A percentile compares a stretch with the other conserved stretches of the same genome.
phyloP scores from a whole-genome alignment of 148 eudicot genomes.

The Rhododendron griersonianum region DNA sequence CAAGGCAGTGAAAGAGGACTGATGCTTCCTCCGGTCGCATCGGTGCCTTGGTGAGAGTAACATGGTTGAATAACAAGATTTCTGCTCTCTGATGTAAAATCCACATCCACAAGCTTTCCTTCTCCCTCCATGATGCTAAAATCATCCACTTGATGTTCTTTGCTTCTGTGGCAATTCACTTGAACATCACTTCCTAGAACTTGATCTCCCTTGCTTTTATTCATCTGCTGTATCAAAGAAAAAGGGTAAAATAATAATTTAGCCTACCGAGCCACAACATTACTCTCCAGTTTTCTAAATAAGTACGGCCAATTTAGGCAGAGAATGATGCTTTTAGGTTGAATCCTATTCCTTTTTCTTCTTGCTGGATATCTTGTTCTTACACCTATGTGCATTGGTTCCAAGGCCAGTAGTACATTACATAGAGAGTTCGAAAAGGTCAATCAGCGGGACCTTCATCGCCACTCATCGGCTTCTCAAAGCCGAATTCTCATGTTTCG shows the following conservation, averaged over 20 bases:
- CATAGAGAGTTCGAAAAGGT: background rate
- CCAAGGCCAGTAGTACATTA: background rate
- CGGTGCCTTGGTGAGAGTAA: background rate
- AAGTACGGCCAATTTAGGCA: background rate
- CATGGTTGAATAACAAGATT: background rate
- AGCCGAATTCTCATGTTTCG: background rate
- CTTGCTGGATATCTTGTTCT: background rate
- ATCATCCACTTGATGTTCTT: background rate
- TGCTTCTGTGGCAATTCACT: background rate
- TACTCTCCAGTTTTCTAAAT: background rate
- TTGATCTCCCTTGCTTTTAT: background rate
- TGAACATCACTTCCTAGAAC: background rate
- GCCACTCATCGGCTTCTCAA: background rate
- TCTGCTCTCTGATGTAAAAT: background rate
- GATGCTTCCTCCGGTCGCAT: background rate
- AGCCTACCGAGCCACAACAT: background rate
- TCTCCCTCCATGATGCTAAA: constrained; percentile 8
- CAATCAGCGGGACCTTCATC: background rate
- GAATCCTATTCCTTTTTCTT: background rate
- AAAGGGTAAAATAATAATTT: background rate
- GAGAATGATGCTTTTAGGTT: background rate
- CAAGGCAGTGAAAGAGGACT: constrained; percentile 9
- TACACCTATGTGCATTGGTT: background rate
- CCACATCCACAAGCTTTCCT: constrained; percentile 1
- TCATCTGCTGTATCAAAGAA: background rate